Base-by-base conservation (phyloP, 148 eudicot genomes). In the Nepenthes gracilis region DNA sequence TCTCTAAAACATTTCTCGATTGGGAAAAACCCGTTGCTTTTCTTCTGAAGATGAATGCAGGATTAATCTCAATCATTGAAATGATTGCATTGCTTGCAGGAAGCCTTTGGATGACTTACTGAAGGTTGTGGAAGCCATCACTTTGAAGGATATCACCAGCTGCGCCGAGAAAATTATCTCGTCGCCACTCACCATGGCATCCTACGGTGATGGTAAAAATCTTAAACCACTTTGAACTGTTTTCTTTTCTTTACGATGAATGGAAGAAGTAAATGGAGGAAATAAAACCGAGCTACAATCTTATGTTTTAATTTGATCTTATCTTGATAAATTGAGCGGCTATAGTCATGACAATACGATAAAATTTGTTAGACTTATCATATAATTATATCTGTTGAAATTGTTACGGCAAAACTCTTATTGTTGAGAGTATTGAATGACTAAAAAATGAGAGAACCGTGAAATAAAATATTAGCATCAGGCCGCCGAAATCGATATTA, bases 111-210 rank as follows among this genome's bases (percentile, higher is more conserved):
- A 90, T 40, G 76, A 78, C 64, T 84, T 78, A 77, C 65, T 86
- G 78, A 84, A 84, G 57, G 54, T 65, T 13, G 60, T 90, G 15
- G 97, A 90, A 43, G 77, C 75, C 70, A 61, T 90, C 55, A 71
- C 86, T 7, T 13, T 67, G 2, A 60, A 80, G 56, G 97, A 86
- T 75, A 82, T 90, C 61, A 54, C 81, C 52, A 69, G 75, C 55
- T 54, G 72, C 6, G 78, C 80, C 2, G 62, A 73, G 59, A 84
- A 84, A 78, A 79, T 86, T 54, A 47, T 90, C 61, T 76, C 85
- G 37, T 80, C 95, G 36, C 97, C 95, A 35, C 88, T 90, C 59
- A 90, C 97, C 10, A 82, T 86, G 95, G 95, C 91, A 38, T 80
- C 88, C 49, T 72, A 75, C 38, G 95, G 95, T 66, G 86, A 84